A percentile compares a stretch with the other conserved stretches of the same genome.
phyloP scores from a whole-genome alignment of 106 monocot species.

The Triglochin maritima region DNA sequence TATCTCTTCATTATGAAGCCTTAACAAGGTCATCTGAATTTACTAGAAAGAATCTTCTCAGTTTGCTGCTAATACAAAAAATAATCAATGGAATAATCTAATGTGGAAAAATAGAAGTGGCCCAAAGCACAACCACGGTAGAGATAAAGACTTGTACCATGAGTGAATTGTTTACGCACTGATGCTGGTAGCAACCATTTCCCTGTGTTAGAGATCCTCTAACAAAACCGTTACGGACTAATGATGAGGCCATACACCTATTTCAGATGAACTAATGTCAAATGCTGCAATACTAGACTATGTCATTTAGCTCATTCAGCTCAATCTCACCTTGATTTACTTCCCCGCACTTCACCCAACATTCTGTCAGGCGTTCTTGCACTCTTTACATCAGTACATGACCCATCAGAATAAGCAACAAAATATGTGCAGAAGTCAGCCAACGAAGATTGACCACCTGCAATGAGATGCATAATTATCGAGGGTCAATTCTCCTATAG shows the following conservation, averaged over 20 bases:
- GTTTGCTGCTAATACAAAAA: no score
- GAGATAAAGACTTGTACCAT: constrained; percentile 34
- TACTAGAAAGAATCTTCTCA: no score
- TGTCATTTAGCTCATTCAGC: background rate
- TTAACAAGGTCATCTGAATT: no score
- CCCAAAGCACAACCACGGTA: no score
- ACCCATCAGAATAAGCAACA: constrained; percentile 99
- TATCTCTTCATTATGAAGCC: no score
- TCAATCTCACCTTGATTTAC: constrained; percentile 68
- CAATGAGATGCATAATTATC: background rate
- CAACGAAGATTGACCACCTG: constrained; percentile 97
- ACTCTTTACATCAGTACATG: constrained; percentile 88
- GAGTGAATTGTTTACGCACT: constrained; percentile 57
- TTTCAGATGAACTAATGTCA: background rate
- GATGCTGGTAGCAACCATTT: constrained; percentile 98
- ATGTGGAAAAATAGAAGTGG: no score
- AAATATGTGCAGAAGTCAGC: constrained; percentile 98
- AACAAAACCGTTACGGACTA: constrained; percentile 96
- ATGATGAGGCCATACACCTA: constrained; percentile 96
- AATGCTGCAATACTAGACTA: background rate
- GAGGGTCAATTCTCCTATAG: no score
- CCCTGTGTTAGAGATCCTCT: constrained; percentile 97
- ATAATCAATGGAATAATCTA: no score
- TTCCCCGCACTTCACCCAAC: constrained; percentile 95
- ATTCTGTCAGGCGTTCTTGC: constrained; percentile 88